Evolutionary conservation across 2,329 filamentous ascomycete species (phyloP).

Genomic region (Aspergillus versicolor): DNA sequence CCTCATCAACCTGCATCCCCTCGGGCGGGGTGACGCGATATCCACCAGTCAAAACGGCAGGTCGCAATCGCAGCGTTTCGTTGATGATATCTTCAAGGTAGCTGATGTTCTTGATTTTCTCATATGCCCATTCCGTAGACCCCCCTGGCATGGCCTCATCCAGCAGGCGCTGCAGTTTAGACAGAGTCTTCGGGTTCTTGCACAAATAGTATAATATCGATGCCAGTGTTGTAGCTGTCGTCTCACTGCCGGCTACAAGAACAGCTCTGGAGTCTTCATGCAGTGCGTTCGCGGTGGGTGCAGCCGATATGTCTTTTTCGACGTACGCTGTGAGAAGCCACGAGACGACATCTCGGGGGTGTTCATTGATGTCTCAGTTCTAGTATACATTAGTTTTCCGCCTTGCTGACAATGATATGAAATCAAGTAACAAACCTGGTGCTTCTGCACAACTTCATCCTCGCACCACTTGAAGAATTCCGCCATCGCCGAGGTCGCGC

Average conservation of each 20-base stretch:
- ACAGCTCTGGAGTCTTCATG: not conserved
- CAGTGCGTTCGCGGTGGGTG: not conserved
- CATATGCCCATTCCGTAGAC: constrained; percentile 57
- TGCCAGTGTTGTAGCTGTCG: constrained; percentile 32
- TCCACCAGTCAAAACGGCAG: constrained; percentile 20
- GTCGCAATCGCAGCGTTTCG: constrained; percentile 56
- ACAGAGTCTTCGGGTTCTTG: constrained; percentile 25
- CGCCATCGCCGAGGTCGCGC: not conserved
- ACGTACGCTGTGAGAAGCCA: constrained; percentile 1
- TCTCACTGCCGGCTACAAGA: constrained; percentile 31
- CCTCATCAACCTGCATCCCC: constrained; percentile 27
- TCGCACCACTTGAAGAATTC: constrained; percentile 3
- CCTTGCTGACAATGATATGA: too few relatives aligned
- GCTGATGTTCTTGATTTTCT: constrained; percentile 77
- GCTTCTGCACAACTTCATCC: not conserved
- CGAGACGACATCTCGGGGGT: not conserved
- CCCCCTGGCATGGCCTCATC: constrained; percentile 29
- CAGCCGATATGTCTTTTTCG: not conserved
- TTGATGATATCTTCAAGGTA: constrained; percentile 69
- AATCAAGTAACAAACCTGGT: not conserved
- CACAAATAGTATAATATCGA: constrained; percentile 32
- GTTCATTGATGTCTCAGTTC: not conserved
- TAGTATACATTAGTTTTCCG: not conserved
- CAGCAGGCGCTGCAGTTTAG: constrained; percentile 31
- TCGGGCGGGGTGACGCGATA: constrained; percentile 29